A percentile compares a stretch with the other conserved stretches of the same genome.
These are phyloP conservation scores for Alternaria sp. DNA, from an alignment of 2,329 filamentous ascomycete genomes.

Conservation along the genomic window DNA sequence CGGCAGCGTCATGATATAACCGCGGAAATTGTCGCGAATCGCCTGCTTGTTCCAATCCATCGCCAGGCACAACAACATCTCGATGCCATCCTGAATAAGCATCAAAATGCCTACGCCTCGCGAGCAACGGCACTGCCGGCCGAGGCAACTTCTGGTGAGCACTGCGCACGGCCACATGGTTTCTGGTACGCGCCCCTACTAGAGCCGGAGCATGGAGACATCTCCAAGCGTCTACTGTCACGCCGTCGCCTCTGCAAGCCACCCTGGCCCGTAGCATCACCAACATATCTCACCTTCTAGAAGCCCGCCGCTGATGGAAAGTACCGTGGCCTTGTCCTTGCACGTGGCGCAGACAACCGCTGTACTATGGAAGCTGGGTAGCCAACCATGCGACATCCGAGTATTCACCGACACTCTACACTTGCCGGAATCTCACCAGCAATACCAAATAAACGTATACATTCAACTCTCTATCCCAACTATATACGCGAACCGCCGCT, in stretches of 20 bases:
- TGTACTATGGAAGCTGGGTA: background rate
- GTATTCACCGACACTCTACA: background rate
- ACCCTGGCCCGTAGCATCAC: slow-evolving; percentile 11
- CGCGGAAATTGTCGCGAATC: background rate
- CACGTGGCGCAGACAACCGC: slow-evolving; percentile 14
- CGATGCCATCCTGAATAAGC: no score
- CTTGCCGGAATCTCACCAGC: background rate
- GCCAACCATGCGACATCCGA: background rate
- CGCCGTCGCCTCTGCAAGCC: slow-evolving; percentile 7
- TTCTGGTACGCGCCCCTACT: slow-evolving; percentile 15
- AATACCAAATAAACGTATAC: background rate
- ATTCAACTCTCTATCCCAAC: background rate
- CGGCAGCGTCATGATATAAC: background rate
- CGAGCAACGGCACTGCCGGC: slow-evolving; percentile 10
- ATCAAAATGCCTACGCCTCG: no score
- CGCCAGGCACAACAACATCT: no score
- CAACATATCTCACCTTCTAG: slow-evolving; percentile 11
- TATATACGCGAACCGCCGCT: slow-evolving; percentile 14
- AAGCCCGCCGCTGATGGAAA: slow-evolving; percentile 8
- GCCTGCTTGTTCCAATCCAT: no score
- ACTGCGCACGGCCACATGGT: slow-evolving; percentile 19
- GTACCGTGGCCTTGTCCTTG: slow-evolving; percentile 2
- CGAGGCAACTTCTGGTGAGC: slow-evolving; percentile 7
- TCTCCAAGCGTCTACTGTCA: slow-evolving; percentile 8
- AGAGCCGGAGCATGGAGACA: slow-evolving; percentile 14